Percentiles rank a stretch among this genome's conserved stretches.
These are phyloP conservation scores for Gnomoniopsis sp. DNA, from an alignment of 2,329 filamentous ascomycete species.

Conservation along the genomic window DNA sequence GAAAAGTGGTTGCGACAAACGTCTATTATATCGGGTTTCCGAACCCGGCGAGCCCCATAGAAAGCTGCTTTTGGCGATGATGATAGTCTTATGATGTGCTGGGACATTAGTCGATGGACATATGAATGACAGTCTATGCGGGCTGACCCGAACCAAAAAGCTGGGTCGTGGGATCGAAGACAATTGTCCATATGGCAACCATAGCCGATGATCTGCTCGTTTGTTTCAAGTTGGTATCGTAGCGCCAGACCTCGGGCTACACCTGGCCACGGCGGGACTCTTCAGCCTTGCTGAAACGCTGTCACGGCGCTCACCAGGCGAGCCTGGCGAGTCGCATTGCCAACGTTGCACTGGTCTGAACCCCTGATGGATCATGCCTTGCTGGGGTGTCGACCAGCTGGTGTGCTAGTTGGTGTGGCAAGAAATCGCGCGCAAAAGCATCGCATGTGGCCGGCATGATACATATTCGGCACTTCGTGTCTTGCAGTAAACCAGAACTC, in stretches of 20 bases:
- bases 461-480: background rate
- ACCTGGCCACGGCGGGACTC: background rate
- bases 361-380: background rate
- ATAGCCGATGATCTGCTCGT: background rate
- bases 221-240: background rate
- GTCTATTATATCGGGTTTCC: too few relatives aligned
- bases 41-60: too few relatives aligned
- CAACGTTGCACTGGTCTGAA: background rate
- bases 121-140: too few relatives aligned
- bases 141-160: background rate
- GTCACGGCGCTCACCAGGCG: background rate
- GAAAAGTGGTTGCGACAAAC: too few relatives aligned
- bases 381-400: background rate
- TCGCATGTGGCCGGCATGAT: background rate
- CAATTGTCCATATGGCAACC: background rate
- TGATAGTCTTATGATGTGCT: too few relatives aligned
- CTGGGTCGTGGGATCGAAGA: background rate
- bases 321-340: background rate
- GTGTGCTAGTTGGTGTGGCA: background rate
- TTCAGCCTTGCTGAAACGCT: background rate
- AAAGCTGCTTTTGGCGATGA: too few relatives aligned
- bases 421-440: background rate
- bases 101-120: too few relatives aligned
- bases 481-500: background rate
- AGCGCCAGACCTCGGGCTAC: background rate